Evolutionary conservation across 768 basidiomycete genomes (phyloP).

Genomic region (Asterophora parasitica): DNA sequence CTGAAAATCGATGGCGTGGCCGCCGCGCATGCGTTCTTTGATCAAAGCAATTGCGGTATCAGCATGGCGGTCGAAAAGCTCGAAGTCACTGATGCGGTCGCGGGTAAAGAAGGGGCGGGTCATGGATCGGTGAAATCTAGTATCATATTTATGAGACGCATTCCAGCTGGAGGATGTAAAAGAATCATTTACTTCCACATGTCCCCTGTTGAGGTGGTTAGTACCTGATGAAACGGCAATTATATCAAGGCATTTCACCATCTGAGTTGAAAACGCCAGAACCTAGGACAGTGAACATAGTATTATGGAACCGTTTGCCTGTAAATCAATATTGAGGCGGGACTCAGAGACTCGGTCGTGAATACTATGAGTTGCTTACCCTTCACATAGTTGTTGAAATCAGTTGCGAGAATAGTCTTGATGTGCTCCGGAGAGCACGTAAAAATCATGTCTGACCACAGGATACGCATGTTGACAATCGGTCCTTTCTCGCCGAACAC

Average conservation of each 20-base stretch:
- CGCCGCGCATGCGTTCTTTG: constrained; percentile 43
- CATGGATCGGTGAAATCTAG: constrained; percentile 56
- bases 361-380: constrained; percentile 25
- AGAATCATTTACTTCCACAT: constrained; percentile 32
- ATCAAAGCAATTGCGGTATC: constrained; percentile 38
- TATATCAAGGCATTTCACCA: constrained; percentile 28
- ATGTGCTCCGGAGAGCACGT: constrained; percentile 52
- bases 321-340: no score
- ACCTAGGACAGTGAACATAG: constrained; percentile 48
- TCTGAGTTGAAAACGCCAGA: constrained; percentile 69
- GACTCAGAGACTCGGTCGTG: no score
- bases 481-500: constrained; percentile 32
- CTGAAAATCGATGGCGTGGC: constrained; percentile 57
- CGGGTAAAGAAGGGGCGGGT: constrained; percentile 61
- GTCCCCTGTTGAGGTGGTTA: constrained; percentile 19
- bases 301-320: constrained; percentile 39
- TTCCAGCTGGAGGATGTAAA: neutral
- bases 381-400: constrained; percentile 58
- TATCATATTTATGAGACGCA: neutral
- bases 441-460: constrained; percentile 43
- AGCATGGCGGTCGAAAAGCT: constrained; percentile 54
- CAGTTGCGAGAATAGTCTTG: constrained; percentile 51
- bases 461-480: constrained; percentile 38
- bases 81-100: constrained; percentile 56
- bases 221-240: neutral